Conservation (phyloP, 2,329 filamentous ascomycete species). For the Apiospora saccharicola region DNA sequence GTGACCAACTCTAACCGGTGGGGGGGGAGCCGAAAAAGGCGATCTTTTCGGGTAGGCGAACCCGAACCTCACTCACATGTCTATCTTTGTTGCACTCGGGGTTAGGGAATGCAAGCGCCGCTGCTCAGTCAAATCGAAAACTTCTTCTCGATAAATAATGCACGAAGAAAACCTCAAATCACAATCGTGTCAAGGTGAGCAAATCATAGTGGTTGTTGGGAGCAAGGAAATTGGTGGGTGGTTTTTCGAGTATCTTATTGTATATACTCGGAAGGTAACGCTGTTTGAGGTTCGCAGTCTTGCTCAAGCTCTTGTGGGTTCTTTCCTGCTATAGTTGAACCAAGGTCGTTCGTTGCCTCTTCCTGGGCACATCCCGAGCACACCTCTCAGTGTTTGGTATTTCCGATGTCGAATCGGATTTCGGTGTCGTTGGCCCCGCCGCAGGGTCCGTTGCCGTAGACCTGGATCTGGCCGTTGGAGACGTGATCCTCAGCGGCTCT, state of each 20-base stretch:
- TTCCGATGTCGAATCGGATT: not conserved
- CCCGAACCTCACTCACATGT: not conserved
- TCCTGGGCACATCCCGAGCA: not conserved
- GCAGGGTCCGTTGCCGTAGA: constrained; percentile 5
- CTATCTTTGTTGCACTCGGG: not conserved
- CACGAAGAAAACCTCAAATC: not conserved
- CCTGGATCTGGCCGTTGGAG: not conserved
- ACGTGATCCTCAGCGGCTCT: not conserved
- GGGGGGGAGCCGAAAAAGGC: not conserved
- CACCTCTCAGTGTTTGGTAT: not conserved
- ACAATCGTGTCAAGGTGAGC: not conserved
- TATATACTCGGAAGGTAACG: not conserved
- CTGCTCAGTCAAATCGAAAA: not conserved
- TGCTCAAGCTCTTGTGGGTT: not conserved
- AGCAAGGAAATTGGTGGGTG: not conserved
- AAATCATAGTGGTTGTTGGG: not conserved
- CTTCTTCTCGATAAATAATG: not conserved
- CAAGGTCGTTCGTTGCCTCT: not conserved
- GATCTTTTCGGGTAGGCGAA: not conserved
- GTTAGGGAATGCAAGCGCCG: not conserved
- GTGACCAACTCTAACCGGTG: not conserved
- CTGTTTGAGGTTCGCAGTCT: not conserved
- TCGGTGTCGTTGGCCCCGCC: not conserved
- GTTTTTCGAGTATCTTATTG: not conserved
- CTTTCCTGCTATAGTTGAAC: not conserved